These are phyloP conservation scores for Blyttiomyces sp. DNA, from an alignment of 371 early-diverging fungal species.

Conservation along the genomic window DNA sequence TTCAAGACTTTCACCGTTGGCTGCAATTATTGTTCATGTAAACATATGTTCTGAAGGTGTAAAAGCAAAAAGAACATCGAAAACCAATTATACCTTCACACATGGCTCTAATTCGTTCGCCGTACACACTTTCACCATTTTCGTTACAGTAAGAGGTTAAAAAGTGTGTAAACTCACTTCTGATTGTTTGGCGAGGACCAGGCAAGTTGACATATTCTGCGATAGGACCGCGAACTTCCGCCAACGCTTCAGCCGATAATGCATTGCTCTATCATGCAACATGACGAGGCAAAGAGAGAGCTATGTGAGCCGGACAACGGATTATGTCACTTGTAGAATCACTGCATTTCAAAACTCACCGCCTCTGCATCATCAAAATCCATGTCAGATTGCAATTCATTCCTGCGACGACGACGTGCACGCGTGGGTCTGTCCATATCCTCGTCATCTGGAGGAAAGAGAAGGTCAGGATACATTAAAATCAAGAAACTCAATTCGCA, in stretches of 20 bases:
- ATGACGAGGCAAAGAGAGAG: too few species aligned
- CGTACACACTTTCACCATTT: slow-evolving; percentile 86
- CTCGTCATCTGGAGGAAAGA: slow-evolving; percentile 36
- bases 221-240: slow-evolving; percentile 66
- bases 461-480: background rate
- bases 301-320: too few species aligned
- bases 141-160: slow-evolving; percentile 80
- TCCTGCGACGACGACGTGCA: slow-evolving; percentile 59
- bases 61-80: slow-evolving; percentile 3
- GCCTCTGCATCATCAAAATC: slow-evolving; percentile 64
- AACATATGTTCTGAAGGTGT: background rate
- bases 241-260: slow-evolving; percentile 51
- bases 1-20: slow-evolving; percentile 86
- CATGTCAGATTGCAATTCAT: slow-evolving; percentile 52
- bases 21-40: slow-evolving; percentile 22
- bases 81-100: slow-evolving; percentile 64
- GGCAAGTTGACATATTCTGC: slow-evolving; percentile 78
- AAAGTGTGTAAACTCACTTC: slow-evolving; percentile 84
- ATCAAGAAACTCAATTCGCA: background rate
- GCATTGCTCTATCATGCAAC: too few species aligned
- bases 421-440: slow-evolving; percentile 45
- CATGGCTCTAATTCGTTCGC: slow-evolving; percentile 83
- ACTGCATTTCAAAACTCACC: slow-evolving; percentile 33
- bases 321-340: too few species aligned
- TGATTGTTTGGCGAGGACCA: slow-evolving; percentile 74